Evolutionary conservation across 2,329 filamentous ascomycete genomes (phyloP), one percentile per base, ranked within the genome.

Genomic region (Penicillium polonicum): DNA sequence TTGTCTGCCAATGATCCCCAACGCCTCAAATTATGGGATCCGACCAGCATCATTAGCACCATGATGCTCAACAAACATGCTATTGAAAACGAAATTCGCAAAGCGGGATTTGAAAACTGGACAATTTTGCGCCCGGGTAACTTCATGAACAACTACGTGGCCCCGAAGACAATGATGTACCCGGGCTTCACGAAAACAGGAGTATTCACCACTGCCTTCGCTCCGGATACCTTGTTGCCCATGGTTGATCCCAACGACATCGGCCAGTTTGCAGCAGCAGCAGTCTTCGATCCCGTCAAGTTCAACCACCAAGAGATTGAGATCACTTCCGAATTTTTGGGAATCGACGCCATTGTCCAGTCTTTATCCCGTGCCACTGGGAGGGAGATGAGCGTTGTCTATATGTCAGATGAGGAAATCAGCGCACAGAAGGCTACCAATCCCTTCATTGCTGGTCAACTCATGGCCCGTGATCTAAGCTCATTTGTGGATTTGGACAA

Each of bases 121-220:
- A 83, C 81, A 0, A 74, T 84, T 23, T 65, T 85, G 2, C 78
- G 80, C 2, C 80, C 80, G 0, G 79, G 77, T 1, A 77, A 74
- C 62, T 84, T 85, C 71, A 81, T 82, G 77, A 72, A 75, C 21
- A 84, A 85, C 63, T 79, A 78, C 59, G 12, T 38, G 9, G 10
- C 9, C 36, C 36, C 36, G 4, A 38, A 38, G n/a, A 19, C 36
- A n/a, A 38, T 38, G 36, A 38, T 38, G 36, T 38, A 38, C n/a
- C 17, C 17, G n/a, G 36, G n/a, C 36, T 38, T 38, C n/a, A 19
- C n/a, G n/a, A 9, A 38, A 19, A 38, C 36, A 4, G 36, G 36
- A n/a, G 36, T 19, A 38, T 38, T 38, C 8, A 19, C 36, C n/a
- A 38, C 36, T 38, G 36, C 36, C 19, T 38, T 38, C 36, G 9